phyloP scores from a whole-genome alignment of 768 basidiomycete species.

The Hypholoma fasciculare region DNA sequence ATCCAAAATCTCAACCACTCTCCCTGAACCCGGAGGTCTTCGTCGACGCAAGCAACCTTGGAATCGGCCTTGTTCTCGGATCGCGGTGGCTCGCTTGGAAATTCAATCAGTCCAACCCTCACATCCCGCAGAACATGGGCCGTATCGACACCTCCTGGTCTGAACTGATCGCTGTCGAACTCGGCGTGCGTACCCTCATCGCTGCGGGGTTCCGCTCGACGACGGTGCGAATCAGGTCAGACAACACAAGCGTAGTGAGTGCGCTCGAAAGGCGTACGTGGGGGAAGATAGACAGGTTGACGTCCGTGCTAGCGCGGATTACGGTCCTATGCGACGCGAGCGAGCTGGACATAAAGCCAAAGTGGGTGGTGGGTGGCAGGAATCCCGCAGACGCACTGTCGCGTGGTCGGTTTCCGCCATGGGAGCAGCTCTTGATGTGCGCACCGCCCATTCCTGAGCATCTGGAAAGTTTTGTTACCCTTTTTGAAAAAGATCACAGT shows the following conservation, averaged over 20 bases:
- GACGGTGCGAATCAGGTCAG: not conserved
- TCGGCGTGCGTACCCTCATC: not conserved
- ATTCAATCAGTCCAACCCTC: not conserved
- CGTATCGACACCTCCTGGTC: not conserved
- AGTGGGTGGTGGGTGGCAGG: not conserved
- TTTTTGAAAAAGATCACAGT: too few relatives aligned
- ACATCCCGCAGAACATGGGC: not conserved
- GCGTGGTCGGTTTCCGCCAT: not conserved
- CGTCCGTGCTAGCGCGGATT: not conserved
- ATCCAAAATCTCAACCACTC: too few relatives aligned
- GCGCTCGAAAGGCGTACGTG: not conserved
- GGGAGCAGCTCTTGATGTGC: not conserved
- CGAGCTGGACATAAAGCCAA: not conserved
- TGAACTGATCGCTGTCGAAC: not conserved
- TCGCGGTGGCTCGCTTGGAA: not conserved
- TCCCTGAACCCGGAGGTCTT: not conserved
- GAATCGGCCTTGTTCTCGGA: not conserved
- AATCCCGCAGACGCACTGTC: not conserved
- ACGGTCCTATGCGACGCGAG: not conserved
- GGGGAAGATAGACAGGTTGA: not conserved
- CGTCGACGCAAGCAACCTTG: not conserved
- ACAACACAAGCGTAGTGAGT: not conserved
- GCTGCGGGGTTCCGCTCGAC: not conserved
- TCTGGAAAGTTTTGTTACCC: not conserved
- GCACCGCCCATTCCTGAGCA: not conserved